phyloP scores from a whole-genome alignment of 2,329 filamentous ascomycete genomes.

The Aspergillus fructus region DNA sequence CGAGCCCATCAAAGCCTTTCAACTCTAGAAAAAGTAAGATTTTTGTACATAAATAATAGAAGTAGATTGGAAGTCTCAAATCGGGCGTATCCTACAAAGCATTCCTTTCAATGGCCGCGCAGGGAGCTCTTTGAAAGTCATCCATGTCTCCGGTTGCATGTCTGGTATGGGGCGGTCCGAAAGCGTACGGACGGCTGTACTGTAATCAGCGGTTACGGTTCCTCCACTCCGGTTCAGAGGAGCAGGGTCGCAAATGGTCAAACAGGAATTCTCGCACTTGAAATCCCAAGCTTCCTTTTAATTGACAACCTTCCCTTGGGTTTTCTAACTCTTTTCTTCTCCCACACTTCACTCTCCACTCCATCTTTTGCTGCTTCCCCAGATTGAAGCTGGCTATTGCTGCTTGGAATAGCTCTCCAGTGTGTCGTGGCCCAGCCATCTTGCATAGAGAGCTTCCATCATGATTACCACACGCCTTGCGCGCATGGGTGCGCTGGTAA shows the following conservation, averaged over 20 bases:
- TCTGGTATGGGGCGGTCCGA: conserved; percentile 19
- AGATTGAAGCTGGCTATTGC: conserved; percentile 38
- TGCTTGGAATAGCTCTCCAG: conserved; percentile 33
- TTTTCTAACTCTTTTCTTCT: conserved; percentile 35
- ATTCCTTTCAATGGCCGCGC: conserved; percentile 6
- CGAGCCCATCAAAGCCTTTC: neutral
- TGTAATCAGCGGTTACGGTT: conserved; percentile 41
- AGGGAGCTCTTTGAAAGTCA: conserved; percentile 23
- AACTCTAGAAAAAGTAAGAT: neutral
- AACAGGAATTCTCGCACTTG: conserved; percentile 31
- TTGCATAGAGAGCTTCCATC: conserved; percentile 42
- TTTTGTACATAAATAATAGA: neutral
- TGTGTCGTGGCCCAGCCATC: conserved; percentile 38
- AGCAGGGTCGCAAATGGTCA: conserved; percentile 16
- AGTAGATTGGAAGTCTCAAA: neutral
- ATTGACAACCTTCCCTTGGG: conserved; percentile 35
- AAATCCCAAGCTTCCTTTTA: conserved; percentile 38
- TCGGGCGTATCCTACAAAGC: neutral
- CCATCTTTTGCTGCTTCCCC: conserved; percentile 37
- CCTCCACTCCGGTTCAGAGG: conserved; percentile 37
- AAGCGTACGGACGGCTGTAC: conserved; percentile 31
- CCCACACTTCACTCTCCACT: conserved; percentile 30
- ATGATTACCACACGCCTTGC: conserved; percentile 50
- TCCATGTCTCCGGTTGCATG: conserved; percentile 33
- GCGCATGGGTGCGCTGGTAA: conserved; percentile 49